Percentiles rank a stretch among this genome's conserved stretches.
These are phyloP conservation scores for Lycium ferocissimum DNA, from an alignment of 257 asterid species.

Conservation along the genomic window DNA sequence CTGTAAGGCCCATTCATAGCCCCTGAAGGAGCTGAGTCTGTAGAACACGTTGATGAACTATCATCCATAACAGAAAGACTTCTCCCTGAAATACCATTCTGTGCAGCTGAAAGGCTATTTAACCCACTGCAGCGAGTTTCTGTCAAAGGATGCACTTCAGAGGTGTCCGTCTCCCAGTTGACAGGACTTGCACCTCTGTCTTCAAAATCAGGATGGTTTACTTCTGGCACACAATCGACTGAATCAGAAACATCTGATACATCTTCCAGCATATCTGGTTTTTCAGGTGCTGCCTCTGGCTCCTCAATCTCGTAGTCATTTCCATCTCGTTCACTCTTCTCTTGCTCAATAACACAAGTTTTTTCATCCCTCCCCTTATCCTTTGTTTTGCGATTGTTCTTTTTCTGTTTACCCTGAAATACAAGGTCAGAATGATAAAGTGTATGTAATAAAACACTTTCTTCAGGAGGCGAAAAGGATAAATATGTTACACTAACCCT, in stretches of 20 bases:
- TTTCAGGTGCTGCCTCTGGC: constrained; percentile 50
- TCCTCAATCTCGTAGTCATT: constrained; percentile 45
- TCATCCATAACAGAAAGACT: constrained; percentile 67
- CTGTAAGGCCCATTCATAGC: constrained; percentile 47
- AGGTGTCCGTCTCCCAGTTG: constrained; percentile 65
- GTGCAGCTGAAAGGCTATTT: constrained; percentile 56
- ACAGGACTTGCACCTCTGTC: constrained; percentile 62
- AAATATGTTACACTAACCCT: background rate
- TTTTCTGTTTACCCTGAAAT: constrained; percentile 78
- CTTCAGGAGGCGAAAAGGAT: background rate
- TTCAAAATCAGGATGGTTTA: constrained; percentile 60
- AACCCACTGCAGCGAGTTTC: constrained; percentile 56
- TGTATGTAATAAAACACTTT: background rate
- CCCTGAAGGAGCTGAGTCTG: constrained; percentile 79
- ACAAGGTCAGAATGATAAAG: constrained; percentile 32
- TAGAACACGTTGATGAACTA: constrained; percentile 86
- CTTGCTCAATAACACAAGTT: constrained; percentile 39
- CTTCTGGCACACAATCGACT: constrained; percentile 61
- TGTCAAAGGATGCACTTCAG: constrained; percentile 63
- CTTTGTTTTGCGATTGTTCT: constrained; percentile 71
- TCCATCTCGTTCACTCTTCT: constrained; percentile 57
- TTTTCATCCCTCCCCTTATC: constrained; percentile 77
- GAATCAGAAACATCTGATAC: constrained; percentile 89
- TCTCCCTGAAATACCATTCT: constrained; percentile 63
- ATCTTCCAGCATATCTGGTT: constrained; percentile 61